phyloP scores from a whole-genome alignment of 1,139 yeast species.

The Arxiozyma heterogenica region DNA sequence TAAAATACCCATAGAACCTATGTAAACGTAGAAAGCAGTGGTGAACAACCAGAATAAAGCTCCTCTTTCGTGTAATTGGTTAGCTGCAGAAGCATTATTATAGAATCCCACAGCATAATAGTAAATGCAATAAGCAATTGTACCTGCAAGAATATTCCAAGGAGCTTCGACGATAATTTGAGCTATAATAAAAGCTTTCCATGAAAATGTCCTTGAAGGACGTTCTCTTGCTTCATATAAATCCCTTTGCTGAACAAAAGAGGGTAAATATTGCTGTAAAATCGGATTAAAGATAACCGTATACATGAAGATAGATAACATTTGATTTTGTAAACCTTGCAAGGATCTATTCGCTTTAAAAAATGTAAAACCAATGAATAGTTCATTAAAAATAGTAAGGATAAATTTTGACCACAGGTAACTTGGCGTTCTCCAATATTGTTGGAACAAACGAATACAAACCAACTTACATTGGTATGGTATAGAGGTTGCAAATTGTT shows the following conservation, averaged over 20 bases:
- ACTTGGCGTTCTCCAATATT: constrained; percentile 53
- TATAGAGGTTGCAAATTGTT: constrained; percentile 33
- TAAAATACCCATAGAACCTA: constrained; percentile 45
- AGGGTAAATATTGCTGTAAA: constrained; percentile 63
- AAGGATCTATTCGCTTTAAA: constrained; percentile 52
- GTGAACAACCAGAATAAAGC: constrained; percentile 52
- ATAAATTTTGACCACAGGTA: constrained; percentile 48
- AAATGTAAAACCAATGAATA: constrained; percentile 69
- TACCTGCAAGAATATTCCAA: constrained; percentile 55
- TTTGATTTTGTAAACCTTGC: constrained; percentile 54
- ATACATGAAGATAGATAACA: constrained; percentile 62
- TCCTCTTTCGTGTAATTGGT: constrained; percentile 46
- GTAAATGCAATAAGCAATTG: constrained; percentile 59
- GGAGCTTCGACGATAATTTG: constrained; percentile 67
- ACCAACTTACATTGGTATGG: constrained; percentile 44
- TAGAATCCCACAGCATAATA: constrained; percentile 71
- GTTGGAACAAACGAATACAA: constrained; percentile 44
- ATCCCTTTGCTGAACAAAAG: constrained; percentile 58
- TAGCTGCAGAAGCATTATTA: constrained; percentile 46
- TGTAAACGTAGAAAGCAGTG: constrained; percentile 46
- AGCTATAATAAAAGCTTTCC: constrained; percentile 48
- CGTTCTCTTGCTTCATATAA: constrained; percentile 78
- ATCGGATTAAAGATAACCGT: constrained; percentile 46
- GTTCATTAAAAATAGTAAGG: constrained; percentile 39
- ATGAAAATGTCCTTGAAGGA: constrained; percentile 55